These are phyloP conservation scores for Rhododendron molle DNA, from an alignment of 148 eudicot genomes.

Conservation along the genomic window DNA sequence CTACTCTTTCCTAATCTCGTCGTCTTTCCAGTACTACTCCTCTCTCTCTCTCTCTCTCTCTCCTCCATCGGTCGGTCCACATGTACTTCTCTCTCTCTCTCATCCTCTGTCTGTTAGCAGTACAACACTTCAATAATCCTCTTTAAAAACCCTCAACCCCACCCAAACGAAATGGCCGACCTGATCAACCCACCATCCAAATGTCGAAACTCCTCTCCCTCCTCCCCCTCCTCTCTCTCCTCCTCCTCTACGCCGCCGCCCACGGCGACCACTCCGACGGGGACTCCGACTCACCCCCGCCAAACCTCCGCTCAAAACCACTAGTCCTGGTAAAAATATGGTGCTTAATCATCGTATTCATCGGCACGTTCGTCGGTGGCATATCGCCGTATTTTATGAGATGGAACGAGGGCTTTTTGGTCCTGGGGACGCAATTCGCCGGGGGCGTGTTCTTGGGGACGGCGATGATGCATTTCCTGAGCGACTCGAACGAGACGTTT, in stretches of 20 bases:
- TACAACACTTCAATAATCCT: background rate
- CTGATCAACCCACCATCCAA: background rate
- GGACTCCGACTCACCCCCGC: slow-evolving; percentile 6
- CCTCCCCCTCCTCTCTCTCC: slow-evolving; percentile 20
- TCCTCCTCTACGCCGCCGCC: slow-evolving; percentile 22
- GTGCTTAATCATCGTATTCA: slow-evolving; percentile 46
- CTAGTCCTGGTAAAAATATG: slow-evolving; percentile 49
- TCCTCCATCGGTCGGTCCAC: too few species aligned
- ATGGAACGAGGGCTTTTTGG: slow-evolving; percentile 64
- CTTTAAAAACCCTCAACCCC: background rate
- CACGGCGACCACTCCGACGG: slow-evolving; percentile 20
- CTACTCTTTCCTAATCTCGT: background rate
- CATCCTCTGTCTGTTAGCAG: background rate
- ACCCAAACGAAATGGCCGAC: background rate
- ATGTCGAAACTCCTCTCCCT: slow-evolving; percentile 6
- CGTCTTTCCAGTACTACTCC: background rate
- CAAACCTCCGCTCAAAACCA: slow-evolving; percentile 34
- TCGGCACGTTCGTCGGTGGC: slow-evolving; percentile 53
- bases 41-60: background rate
- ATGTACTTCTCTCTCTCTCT: too few species aligned
- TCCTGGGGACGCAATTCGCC: slow-evolving; percentile 58
- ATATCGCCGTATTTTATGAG: slow-evolving; percentile 55
- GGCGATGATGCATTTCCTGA: slow-evolving; percentile 64
- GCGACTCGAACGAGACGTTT: slow-evolving; percentile 57
- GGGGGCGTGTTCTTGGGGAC: slow-evolving; percentile 69